These are phyloP conservation scores for Pestalotiopsis sp. DNA, from an alignment of 2,329 filamentous ascomycete species.

Conservation along the genomic window DNA sequence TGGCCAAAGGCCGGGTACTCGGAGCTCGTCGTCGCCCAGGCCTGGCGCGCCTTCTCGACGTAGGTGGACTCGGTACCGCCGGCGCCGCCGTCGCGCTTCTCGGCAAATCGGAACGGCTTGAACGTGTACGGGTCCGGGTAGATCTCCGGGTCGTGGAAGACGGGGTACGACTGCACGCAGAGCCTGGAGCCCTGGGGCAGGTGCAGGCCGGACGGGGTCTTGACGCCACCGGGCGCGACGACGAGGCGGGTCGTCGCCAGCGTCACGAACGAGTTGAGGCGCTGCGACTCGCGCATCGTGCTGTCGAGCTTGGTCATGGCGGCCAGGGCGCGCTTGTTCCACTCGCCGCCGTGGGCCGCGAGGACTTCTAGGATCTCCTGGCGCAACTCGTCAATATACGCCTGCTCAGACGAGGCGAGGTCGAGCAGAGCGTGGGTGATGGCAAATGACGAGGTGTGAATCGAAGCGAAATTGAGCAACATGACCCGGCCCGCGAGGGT, in stretches of 20 bases:
- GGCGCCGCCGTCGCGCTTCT: slow-evolving; percentile 13
- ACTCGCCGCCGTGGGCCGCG: slow-evolving; percentile 27
- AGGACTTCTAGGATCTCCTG: slow-evolving; percentile 40
- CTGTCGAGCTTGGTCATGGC: slow-evolving; percentile 42
- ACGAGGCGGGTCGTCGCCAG: slow-evolving; percentile 28
- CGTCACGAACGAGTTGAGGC: slow-evolving; percentile 34
- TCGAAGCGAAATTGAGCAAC: slow-evolving; percentile 38
- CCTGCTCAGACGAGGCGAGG: slow-evolving; percentile 34
- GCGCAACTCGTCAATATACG: slow-evolving; percentile 47
- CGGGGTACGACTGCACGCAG: slow-evolving; percentile 30
- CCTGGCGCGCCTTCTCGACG: slow-evolving; percentile 22
- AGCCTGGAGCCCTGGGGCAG: slow-evolving; percentile 32
- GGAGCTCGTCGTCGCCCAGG: slow-evolving; percentile 32
- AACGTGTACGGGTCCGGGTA: slow-evolving; percentile 46
- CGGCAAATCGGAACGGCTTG: slow-evolving; percentile 26
- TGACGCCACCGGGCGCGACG: slow-evolving; percentile 27
- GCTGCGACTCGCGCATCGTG: slow-evolving; percentile 41
- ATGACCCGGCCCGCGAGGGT: slow-evolving; percentile 32
- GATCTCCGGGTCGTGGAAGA: slow-evolving; percentile 41
- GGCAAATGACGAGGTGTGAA: slow-evolving; percentile 40
- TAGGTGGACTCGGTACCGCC: slow-evolving; percentile 11
- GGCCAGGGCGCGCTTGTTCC: slow-evolving; percentile 35
- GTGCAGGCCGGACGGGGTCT: slow-evolving; percentile 35
- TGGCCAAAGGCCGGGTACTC: slow-evolving; percentile 39
- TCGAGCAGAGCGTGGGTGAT: slow-evolving; percentile 40